Evolutionary conservation across 2,329 filamentous ascomycete species (phyloP), one percentile per base, ranked within the genome.

Genomic region (Parascedosporium putredinis): DNA sequence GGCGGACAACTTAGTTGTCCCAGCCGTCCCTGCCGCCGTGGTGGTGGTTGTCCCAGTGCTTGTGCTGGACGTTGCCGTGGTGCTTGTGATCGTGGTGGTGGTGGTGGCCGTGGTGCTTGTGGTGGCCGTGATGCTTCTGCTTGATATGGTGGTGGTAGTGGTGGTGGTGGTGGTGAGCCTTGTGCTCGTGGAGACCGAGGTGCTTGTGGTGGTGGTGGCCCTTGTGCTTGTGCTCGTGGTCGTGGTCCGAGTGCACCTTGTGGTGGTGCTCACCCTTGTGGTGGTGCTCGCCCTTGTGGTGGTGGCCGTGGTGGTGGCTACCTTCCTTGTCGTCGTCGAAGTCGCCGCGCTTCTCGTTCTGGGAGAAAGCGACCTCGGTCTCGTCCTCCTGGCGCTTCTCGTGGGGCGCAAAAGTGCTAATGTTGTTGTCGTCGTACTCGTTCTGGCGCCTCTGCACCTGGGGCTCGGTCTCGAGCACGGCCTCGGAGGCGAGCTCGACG

Each of bases 121-220:
- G 10, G 10, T 31, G 25, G 9, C 10, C 20, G 40, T 43, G 25
- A 27, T 46, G 44, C 44, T 46, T 46, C n/a, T 46, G 44, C 44
- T 46, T 46, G 12, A 46, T 31, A 27, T 46, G 44, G 44, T 46
- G 24, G 47, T 42, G 47, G 7, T 27, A 48, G 34, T 48, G 31
- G 34, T 38, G 46, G 34, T 48, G 31, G 29, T 23, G n/a, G 23
- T 27, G 43, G 23, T 27, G 23, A 31, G 14, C 24, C 5, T 45
- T 14, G 43, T 45, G 43, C 43, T 27, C 43, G 14, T 29, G 27
- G 23, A 16, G 27, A 23, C 43, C 27, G 23, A 16, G 27, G 29
- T 45, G 24, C 43, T 45, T 27, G 31, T 22, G 24, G 3, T 40
- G 16, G 49, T 29, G 14, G 5, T 47, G 16, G 12, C 49, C 49